Evolutionary conservation across 2,329 filamentous ascomycete genomes (phyloP), one percentile per base, ranked within the genome.

Genomic region (Arthrobotrys conoides): DNA sequence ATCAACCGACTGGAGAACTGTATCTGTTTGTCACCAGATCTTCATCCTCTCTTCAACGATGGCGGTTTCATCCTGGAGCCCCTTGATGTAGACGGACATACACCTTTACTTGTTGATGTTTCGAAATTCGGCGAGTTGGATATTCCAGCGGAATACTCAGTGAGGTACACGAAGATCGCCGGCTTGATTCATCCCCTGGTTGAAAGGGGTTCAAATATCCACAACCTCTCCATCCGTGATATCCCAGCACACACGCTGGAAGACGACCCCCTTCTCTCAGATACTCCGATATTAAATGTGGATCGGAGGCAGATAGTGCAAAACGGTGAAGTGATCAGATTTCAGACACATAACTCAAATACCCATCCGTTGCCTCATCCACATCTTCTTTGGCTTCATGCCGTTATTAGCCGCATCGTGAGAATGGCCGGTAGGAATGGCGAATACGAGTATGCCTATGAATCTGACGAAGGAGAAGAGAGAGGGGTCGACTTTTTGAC

Each of bases 1-100:
- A 63, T 63, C 22, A 63, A 63, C 57, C 18, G 57, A 8, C 57
- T 63, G 1, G 33, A 63, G 18, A 44, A 63, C 33, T 5, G 6
- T 16, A 44, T 63, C 9, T 44, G 5, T 8, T n/a, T 63, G n/a
- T 41, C 33, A 30, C 12, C 18, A 2, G 57, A 63, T 10, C 10
- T 46, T 5, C 18, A 44, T 5, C 8, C 10, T 44, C 5, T 9
- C 16, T 44, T 44, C 33, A 63, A 44, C 4, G 57, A 63, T 12
- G 57, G 57, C 8, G 9, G 3, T 20, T 61, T 61, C 18, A 14
- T 61, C 30, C 14, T 61, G 8, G 55, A 61, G n/a, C 55, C 33
- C 0, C 55, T 61, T 22, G 14, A 1, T 5, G 3, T 16, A 24
- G 38, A 61, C 18, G 55, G 5, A 2, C 18, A 0, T 1, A 41